Evolutionary conservation across 129 eudicot genomes (phyloP), one percentile per base, ranked within the genome.

Genomic region (Mikania micrantha): DNA sequence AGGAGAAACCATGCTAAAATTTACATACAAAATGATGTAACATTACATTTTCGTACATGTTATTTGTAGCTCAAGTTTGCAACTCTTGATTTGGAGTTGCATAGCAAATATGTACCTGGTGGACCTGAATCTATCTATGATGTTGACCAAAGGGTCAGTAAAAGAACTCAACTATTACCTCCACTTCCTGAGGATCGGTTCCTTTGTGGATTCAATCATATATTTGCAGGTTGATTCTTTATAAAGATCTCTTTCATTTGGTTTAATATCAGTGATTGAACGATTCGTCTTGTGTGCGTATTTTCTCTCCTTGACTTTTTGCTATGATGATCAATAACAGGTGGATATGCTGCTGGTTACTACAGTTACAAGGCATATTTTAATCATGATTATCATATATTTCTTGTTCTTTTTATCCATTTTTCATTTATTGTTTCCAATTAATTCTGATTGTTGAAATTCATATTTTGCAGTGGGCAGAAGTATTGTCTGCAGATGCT

Each of bases 301-400:
- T 59, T 31, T 32, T 15, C 12, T 16, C 41, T 31, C 36, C 38
- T 52, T 22, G 3, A 52, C 12, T 53, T 3, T 24, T 25, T 20
- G 75, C 28, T 60, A 40, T 66, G 48, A 16, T 41, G 38, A 7
- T 59, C 48, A 57, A 45, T 24, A 35, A 64, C 40, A 63, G 99
- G 99, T 71, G 99, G 96, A 69, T 93, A 93, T 82, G 96, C 99
- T 21, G 99, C 99, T 74, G 99, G 99, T 64, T 93, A 93, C 73
- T 93, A 93, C 79, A 93, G 99, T 77, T 93, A 93, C 71, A 93
- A 88, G 99, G 99, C 89, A 78, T n/a, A n/a, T n/a, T n/a, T n/a
- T n/a, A n/a, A n/a, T n/a, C n/a, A n/a, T n/a, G n/a, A n/a, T 15
- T 38, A 25, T 53, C 50, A 13, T 3, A 11, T 32, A 41, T 21